Evolutionary conservation across 805 yeast species (phyloP).

Genomic region (Ogataea trehalophila): DNA sequence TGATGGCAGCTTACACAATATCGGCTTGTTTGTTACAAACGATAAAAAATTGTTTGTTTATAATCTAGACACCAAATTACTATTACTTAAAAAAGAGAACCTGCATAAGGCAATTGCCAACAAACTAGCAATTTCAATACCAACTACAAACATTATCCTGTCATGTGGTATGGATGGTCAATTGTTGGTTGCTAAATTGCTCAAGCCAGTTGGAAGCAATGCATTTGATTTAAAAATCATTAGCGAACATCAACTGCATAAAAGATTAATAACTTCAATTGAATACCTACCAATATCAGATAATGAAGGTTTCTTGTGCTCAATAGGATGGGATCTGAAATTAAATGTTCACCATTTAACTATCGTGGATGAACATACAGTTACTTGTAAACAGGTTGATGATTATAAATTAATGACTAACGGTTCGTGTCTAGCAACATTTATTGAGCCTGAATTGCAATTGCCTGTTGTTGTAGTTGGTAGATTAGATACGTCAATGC

Average conservation of each 20-base stretch:
- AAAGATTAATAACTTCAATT: conserved; percentile 25
- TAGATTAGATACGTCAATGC: conserved; percentile 53
- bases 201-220: not conserved
- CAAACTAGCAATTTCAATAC: conserved; percentile 20
- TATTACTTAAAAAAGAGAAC: conserved; percentile 6
- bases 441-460: conserved; percentile 9
- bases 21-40: conserved; percentile 26
- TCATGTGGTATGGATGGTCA: conserved; percentile 33
- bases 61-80: conserved; percentile 18
- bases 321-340: conserved; percentile 57
- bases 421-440: conserved; percentile 46
- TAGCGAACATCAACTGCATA: conserved; percentile 23
- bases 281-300: conserved; percentile 11
- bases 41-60: conserved; percentile 23
- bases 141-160: conserved; percentile 18
- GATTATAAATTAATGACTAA: conserved; percentile 39
- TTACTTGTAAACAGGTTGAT: conserved; percentile 17
- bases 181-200: conserved; percentile 11
- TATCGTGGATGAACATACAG: conserved; percentile 9
- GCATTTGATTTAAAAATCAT: conserved; percentile 4
- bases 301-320: conserved; percentile 35
- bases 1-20: not conserved
- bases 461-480: conserved; percentile 47
- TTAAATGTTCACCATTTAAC: conserved; percentile 34
- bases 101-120: conserved; percentile 17